Percentiles rank a stretch among this genome's conserved stretches.
Conservation (phyloP, 2,329 filamentous ascomycete species). For the Biscogniauxia mediterranea region DNA sequence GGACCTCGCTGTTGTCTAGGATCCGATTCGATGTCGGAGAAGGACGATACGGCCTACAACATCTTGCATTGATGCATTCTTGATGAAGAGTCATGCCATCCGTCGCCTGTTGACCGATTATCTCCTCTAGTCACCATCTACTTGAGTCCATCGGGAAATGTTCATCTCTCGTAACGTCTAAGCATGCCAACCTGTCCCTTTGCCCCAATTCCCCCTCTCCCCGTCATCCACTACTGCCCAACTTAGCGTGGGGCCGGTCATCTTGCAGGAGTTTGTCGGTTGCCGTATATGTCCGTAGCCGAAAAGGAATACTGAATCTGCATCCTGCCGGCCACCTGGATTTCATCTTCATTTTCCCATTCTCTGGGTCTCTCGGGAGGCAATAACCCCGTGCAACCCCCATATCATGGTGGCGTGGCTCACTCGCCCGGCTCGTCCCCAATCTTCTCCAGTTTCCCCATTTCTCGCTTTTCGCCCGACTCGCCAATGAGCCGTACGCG, state of each 20-base stretch:
- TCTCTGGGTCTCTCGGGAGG: not conserved
- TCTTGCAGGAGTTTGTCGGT: not conserved
- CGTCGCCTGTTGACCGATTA: not conserved
- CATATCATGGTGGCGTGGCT: slow-evolving; percentile 15
- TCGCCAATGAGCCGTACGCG: slow-evolving; percentile 81
- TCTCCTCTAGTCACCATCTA: not conserved
- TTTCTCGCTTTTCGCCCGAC: slow-evolving; percentile 84
- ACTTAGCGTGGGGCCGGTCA: not conserved
- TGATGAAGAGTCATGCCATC: not conserved
- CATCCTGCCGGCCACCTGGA: not conserved
- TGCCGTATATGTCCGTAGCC: not conserved
- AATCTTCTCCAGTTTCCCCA: slow-evolving; percentile 95
- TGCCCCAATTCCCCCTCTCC: too few relatives aligned
- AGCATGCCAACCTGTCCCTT: too few relatives aligned
- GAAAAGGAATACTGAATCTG: not conserved
- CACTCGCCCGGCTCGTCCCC: slow-evolving; percentile 69
- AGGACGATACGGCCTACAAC: not conserved
- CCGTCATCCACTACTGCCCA: not conserved
- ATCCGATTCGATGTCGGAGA: not conserved
- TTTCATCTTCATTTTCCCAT: not conserved
- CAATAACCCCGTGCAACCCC: slow-evolving; percentile 6
- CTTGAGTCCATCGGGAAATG: not conserved
- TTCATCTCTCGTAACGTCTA: not conserved
- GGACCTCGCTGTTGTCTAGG: not conserved
- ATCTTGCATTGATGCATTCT: not conserved